Evolutionary conservation across 176 grass and related monocot species (phyloP).

Genomic region (Carex cristatella): DNA sequence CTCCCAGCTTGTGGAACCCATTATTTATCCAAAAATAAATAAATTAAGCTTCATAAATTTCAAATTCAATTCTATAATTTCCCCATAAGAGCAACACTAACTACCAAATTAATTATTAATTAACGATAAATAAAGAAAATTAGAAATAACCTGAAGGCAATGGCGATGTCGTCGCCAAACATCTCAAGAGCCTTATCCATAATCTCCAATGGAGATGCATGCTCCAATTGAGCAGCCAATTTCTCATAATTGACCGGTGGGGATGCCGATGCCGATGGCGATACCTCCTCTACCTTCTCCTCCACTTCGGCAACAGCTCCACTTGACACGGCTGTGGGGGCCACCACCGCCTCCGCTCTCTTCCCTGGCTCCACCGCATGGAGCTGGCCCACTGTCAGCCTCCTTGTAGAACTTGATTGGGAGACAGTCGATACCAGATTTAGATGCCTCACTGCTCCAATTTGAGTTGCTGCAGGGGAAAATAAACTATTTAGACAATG

Average conservation of each 20-base stretch:
- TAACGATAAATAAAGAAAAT: background rate
- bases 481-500: background rate
- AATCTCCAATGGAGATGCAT: conserved; percentile 75
- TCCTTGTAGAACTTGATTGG: conserved; percentile 25
- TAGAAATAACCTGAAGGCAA: conserved; percentile 74
- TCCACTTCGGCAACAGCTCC: conserved; percentile 25
- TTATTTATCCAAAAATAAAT: background rate
- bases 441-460: conserved; percentile 41
- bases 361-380: conserved; percentile 48
- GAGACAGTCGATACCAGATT: conserved; percentile 23
- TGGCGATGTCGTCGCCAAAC: conserved; percentile 85
- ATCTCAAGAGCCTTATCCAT: conserved; percentile 86
- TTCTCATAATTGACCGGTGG: conserved; percentile 50
- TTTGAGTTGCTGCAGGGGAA: conserved; percentile 33
- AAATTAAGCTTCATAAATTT: background rate
- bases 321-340: conserved; percentile 28
- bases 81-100: background rate
- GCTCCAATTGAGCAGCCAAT: conserved; percentile 51
- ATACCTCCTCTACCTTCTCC: background rate
- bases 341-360: conserved; percentile 35
- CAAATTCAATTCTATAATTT: background rate
- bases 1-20: background rate
- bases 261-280: no score
- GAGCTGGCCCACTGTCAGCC: conserved; percentile 42
- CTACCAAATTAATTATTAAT: background rate